Evolutionary conservation across 192 early-diverging fungal species (phyloP), one percentile per base, ranked within the genome.

Genomic region (Radiomyces spectabilis): DNA sequence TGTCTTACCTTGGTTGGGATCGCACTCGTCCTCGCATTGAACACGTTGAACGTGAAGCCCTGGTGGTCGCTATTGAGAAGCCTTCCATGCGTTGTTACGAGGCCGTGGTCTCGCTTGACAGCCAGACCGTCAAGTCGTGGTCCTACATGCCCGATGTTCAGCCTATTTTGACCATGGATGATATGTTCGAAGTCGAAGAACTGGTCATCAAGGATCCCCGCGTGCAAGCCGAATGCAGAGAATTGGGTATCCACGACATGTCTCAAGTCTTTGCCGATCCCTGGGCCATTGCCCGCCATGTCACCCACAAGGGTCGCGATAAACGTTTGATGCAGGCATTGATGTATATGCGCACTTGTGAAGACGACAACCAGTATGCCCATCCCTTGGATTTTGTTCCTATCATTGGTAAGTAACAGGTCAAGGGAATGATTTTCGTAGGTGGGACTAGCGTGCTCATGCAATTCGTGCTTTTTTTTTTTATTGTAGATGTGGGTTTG

Each of bases 341-440:
- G 2, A 68, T 68, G 66, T 69, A 69, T 25, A 62, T 57, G 50
- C 67, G 67, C 51, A 63, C 55, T 22, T 55, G 55, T 24, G 67
- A 69, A 32, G 61, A 69, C 5, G 67, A 69, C 8, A 69, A 69
- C 34, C 67, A 69, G 32, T 69, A 69, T 58, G 67, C 61, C 10
- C 67, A 69, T 50, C 67, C 67, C 46, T 37, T 69, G 22, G 67
- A 69, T 47, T 69, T 69, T 37, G 55, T 69, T 41, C 67, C 67
- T 15, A 63, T 69, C 33, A 43, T 69, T 35, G 67, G 63, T 65
- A 57, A 53, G 55, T 57, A 4, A n/a, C 26, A 7, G 25, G 24
- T 9, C 3, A 3, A 4, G 9, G 24, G 2, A 22, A 27, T 60
- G 21, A 34, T 33, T 35, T 31, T n/a, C n/a, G n/a, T n/a, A n/a